Percentiles rank a stretch among this genome's conserved stretches.
phyloP scores from a whole-genome alignment of 495 filamentous ascomycete species.

The Bacidia gigantensis region DNA sequence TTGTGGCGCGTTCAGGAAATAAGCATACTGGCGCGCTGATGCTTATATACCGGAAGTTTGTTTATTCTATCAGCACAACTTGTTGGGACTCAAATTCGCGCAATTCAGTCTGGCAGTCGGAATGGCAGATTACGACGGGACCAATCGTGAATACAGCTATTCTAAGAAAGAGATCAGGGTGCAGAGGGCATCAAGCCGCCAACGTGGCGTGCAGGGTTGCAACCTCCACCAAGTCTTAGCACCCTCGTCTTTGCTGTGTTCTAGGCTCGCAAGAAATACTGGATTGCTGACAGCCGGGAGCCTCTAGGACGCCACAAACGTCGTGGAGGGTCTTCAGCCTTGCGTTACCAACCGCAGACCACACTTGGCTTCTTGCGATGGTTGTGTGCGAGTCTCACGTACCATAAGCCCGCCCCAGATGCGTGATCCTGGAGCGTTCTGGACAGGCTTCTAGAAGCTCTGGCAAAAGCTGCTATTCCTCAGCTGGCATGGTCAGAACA shows the following conservation, averaged over 20 bases:
- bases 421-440: neutral
- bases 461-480: neutral
- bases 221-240: neutral
- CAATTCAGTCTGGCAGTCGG: neutral
- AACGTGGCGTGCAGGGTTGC: neutral
- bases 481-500: neutral
- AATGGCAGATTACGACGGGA: neutral
- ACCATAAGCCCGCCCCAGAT: neutral
- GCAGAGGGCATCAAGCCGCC: too few relatives aligned
- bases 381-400: neutral
- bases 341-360: neutral
- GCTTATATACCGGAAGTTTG: too few relatives aligned
- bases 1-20: too few relatives aligned
- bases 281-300: neutral
- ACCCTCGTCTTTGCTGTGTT: neutral
- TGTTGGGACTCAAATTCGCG: neutral
- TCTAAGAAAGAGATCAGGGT: neutral
- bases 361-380: neutral
- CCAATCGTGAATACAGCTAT: neutral
- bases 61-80: too few relatives aligned
- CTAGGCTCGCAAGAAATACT: too few relatives aligned
- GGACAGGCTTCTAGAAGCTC: neutral
- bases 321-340: neutral
- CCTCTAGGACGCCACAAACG: neutral
- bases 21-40: too few relatives aligned